Evolutionary conservation across 257 asterid genomes (phyloP).

Genomic region (Gardenia jasminoides): DNA sequence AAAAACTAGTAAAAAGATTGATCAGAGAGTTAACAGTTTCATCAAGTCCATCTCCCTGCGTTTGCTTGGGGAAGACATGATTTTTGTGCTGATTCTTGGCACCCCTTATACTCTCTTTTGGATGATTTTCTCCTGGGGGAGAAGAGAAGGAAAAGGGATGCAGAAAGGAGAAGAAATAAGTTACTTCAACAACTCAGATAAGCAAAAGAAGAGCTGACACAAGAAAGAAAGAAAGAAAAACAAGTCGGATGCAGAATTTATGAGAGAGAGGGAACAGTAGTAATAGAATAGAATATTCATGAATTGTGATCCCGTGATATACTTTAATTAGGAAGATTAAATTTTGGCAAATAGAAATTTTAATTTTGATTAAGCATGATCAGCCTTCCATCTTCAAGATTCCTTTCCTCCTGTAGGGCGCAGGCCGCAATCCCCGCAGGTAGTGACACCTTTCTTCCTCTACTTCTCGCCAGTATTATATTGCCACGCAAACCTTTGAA

Average conservation of each 20-base stretch:
- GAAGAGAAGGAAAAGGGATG: conserved; percentile 5
- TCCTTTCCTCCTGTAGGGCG: conserved; percentile 3
- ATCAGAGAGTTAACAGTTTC: conserved; percentile 64
- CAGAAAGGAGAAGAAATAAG: background rate
- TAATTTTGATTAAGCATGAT: no score
- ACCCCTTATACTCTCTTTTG: background rate
- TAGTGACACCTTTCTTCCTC: conserved; percentile 17
- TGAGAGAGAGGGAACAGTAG: background rate
- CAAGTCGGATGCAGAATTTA: background rate
- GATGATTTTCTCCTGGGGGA: background rate
- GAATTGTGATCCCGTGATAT: background rate
- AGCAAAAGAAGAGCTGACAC: conserved; percentile 13
- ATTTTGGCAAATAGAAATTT: background rate
- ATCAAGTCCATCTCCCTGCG: conserved; percentile 97
- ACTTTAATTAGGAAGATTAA: background rate
- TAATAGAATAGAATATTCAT: background rate
- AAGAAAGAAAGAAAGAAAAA: conserved; percentile 11
- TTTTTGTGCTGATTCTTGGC: conserved; percentile 8
- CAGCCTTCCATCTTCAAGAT: conserved; percentile 16
- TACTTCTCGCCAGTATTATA: background rate
- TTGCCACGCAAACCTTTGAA: background rate
- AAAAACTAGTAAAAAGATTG: background rate
- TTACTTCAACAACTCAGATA: conserved; percentile 16
- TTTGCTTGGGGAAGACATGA: conserved; percentile 98
- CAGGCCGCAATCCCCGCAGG: background rate